Base-by-base conservation (phyloP, 1,284 basidiomycete genomes). In the Ganoderma multipileum region DNA sequence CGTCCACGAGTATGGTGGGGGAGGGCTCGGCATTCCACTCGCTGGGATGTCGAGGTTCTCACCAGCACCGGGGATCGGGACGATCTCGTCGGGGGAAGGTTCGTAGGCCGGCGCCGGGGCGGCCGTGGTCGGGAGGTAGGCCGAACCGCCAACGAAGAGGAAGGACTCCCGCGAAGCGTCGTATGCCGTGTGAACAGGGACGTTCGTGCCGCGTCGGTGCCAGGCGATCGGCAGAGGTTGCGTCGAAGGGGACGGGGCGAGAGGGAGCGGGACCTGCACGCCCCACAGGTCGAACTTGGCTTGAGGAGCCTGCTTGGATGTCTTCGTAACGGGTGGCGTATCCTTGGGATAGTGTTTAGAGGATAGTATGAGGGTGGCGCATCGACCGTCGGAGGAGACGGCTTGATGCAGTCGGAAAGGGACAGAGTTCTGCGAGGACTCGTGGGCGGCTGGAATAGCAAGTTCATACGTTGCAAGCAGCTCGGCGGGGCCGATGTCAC, bases 1-100 rank as follows among this genome's bases (percentile, higher is more conserved):
- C 0, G 90, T 94, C 97, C 97, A 99, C 0, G 94, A 93, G 79
- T 95, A 98, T 0, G 94, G 92, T 23, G 88, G 88, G 7, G 89
- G 91, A 39, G 38, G 58, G 36, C 8, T 16, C 71, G 84, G 87
- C 8, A 76, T 66, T 11, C 70, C 74, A 72, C 33, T 33, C 33
- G 33, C 33, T 33, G 64, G 41, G 30, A 73, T 73, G 72, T 88
- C 86, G 38, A 89, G 79, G 69, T 81, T 82, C 77, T 93, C 91
- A 64, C 81, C 84, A 12, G 80, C 77, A 64, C 88, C 86, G 26
- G 92, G 91, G 57, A 93, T 89, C 2, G 91, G 87, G 0, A 84
- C 89, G 6, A 91, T 80, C 74, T 94, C 92, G 63, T 91, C 89
- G 0, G 84, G 73, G 8, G 85, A 82, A 8, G 91, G 92, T 61